phyloP scores from a whole-genome alignment of 345 rosid species.

The Acer yangbiense region DNA sequence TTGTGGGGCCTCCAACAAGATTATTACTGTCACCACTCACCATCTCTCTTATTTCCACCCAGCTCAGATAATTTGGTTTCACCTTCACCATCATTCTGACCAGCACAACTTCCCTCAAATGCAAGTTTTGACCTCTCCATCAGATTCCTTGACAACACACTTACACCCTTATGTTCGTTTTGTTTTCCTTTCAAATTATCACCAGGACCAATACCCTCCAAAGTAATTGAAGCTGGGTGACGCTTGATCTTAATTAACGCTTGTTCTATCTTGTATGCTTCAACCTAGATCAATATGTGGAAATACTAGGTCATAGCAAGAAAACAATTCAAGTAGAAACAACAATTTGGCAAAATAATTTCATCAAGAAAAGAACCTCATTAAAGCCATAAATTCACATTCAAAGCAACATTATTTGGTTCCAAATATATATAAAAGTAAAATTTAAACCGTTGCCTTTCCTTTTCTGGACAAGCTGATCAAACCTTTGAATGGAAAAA shows the following conservation, averaged over 20 bases:
- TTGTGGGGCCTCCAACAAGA: conserved; percentile 39
- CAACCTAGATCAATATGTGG: conserved; percentile 46
- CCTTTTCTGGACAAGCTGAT: too few relatives aligned
- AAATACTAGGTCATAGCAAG: conserved; percentile 6
- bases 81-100: neutral
- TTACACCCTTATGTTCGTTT: conserved; percentile 23
- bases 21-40: conserved; percentile 21
- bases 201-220: conserved; percentile 18
- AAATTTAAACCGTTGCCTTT: too few relatives aligned
- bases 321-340: neutral
- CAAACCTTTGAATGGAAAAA: too few relatives aligned
- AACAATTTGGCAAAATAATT: neutral
- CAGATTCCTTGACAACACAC: conserved; percentile 27
- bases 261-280: conserved; percentile 69
- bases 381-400: too few relatives aligned
- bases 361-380: neutral
- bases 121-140: conserved; percentile 40
- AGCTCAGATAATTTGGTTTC: too few relatives aligned
- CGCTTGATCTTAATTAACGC: conserved; percentile 76
- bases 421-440: too few relatives aligned
- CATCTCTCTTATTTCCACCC: too few relatives aligned
- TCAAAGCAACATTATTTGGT: too few relatives aligned
- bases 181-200: conserved; percentile 26
- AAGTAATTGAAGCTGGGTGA: conserved; percentile 47
- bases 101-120: too few relatives aligned